Evolutionary conservation across 495 filamentous ascomycete genomes (phyloP).

Genomic region (Bombardia bombarda): DNA sequence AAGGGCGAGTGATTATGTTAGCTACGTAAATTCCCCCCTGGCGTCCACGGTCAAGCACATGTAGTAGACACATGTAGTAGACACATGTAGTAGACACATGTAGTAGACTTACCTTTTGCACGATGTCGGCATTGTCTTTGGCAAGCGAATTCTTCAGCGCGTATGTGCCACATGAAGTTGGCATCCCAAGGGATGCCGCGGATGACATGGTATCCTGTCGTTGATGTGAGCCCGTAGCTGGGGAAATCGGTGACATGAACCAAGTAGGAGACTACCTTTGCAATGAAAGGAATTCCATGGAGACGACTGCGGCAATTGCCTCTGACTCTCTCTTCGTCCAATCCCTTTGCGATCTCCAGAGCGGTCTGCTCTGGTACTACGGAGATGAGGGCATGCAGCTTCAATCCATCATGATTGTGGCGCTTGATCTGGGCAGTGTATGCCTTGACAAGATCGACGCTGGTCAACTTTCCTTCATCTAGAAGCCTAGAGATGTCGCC

Average conservation of each 20-base stretch:
- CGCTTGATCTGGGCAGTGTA: not conserved
- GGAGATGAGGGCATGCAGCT: not conserved
- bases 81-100: not conserved
- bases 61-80: not conserved
- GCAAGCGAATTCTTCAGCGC: not conserved
- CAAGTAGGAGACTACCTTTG: not conserved
- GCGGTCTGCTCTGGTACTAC: not conserved
- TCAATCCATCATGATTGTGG: not conserved
- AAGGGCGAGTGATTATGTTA: no score
- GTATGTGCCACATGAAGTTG: not conserved
- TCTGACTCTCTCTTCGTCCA: not conserved
- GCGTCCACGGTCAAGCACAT: no score
- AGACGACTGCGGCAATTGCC: not conserved
- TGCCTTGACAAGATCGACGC: not conserved
- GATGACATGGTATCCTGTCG: not conserved
- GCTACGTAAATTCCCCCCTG: no score
- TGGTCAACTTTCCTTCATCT: not conserved
- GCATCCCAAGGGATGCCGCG: not conserved
- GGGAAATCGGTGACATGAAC: no score
- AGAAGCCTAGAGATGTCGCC: not conserved
- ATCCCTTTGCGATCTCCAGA: not conserved
- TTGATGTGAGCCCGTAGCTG: not conserved
- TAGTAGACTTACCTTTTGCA: not conserved
- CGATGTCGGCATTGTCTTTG: not conserved
- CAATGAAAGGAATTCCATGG: not conserved